Evolutionary conservation across 2,329 filamentous ascomycete species (phyloP).

Genomic region (Penicillium sclerotigenum): DNA sequence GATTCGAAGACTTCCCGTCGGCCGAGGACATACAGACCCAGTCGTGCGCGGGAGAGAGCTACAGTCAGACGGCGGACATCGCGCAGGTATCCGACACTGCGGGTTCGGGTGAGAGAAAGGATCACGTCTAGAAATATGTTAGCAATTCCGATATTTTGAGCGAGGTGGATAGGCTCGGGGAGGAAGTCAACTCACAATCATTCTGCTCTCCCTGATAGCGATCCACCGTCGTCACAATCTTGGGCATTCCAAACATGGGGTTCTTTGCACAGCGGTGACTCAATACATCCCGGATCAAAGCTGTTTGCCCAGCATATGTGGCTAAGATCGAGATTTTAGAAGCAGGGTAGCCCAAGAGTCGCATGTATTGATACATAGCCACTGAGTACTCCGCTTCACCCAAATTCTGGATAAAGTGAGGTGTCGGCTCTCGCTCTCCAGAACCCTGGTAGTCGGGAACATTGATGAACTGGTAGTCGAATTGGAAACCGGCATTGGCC

Average conservation of each 20-base stretch:
- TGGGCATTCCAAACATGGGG: constrained; percentile 81
- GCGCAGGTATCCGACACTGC: constrained; percentile 83
- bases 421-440: constrained; percentile 84
- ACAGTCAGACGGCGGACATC: constrained; percentile 93
- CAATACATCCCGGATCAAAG: constrained; percentile 83
- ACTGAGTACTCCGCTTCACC: constrained; percentile 97
- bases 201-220: constrained; percentile 99
- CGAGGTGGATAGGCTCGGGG: not conserved
- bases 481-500: constrained; percentile 88
- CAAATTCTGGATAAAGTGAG: constrained; percentile 94
- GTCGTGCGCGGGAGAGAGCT: constrained; percentile 82
- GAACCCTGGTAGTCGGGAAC: constrained; percentile 88
- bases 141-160: constrained; percentile 6
- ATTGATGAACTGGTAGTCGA: constrained; percentile 95
- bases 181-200: constrained; percentile 67
- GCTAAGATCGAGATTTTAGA: constrained; percentile 81
- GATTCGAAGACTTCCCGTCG: constrained; percentile 83
- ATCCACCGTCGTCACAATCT: constrained; percentile 89
- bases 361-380: constrained; percentile 95
- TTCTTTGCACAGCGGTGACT: constrained; percentile 78
- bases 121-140: constrained; percentile 68
- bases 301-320: constrained; percentile 88
- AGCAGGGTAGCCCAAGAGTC: constrained; percentile 86
- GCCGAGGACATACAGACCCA: constrained; percentile 90
- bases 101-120: constrained; percentile 85